These are phyloP conservation scores for Anthoceros angustus DNA, from an alignment of 225 moss, liverwort and hornwort genomes.

Conservation along the genomic window DNA sequence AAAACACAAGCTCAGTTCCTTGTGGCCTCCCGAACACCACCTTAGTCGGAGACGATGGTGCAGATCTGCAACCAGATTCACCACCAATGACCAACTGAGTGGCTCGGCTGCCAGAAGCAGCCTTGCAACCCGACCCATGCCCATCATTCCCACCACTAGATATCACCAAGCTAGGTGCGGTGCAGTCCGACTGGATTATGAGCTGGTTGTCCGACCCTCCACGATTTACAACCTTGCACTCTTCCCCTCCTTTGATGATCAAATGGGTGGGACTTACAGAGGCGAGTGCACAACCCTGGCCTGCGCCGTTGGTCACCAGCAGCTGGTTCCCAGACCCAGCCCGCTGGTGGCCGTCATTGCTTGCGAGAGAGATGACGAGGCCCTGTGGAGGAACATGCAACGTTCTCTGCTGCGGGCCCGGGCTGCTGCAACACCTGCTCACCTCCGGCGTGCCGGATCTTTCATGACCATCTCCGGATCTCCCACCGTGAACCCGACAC, in stretches of 20 bases:
- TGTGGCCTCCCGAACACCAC: background rate
- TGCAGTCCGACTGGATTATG: background rate
- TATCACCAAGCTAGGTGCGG: constrained; percentile 1
- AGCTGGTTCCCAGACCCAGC: background rate
- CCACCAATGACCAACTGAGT: background rate
- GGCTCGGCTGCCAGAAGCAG: background rate
- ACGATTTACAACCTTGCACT: background rate
- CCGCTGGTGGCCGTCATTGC: background rate
- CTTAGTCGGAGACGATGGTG: background rate
- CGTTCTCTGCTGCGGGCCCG: background rate
- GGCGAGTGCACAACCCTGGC: background rate
- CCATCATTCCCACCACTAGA: background rate
- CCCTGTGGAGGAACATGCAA: constrained; percentile 2
- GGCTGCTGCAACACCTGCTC: background rate
- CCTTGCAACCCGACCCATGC: background rate
- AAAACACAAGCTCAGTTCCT: background rate
- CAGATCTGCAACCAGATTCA: background rate
- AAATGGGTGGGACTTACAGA: background rate
- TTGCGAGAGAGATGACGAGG: background rate
- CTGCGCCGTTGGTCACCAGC: background rate
- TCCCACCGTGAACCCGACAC: background rate
- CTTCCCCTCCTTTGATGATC: background rate
- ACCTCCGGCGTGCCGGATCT: background rate
- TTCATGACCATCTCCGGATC: background rate
- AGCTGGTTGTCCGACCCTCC: background rate